Percentiles rank a stretch among this genome's conserved stretches.
Evolutionary conservation across 176 grass and related monocot genomes (phyloP).

Genomic region (Carex myosuroides): DNA sequence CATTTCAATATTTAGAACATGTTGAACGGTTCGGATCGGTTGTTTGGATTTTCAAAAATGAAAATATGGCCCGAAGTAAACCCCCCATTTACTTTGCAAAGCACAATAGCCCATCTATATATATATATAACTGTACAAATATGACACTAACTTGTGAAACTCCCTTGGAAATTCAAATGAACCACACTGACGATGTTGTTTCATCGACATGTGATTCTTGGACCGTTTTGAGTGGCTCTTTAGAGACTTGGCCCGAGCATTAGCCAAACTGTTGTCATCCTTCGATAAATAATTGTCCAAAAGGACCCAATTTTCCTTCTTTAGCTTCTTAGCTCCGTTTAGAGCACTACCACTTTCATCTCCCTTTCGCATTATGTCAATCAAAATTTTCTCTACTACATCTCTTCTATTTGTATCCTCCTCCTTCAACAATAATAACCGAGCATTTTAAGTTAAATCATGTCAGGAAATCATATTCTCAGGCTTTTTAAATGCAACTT

Average conservation of each 20-base stretch:
- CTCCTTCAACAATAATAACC: slow-evolving; percentile 25
- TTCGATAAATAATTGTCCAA: slow-evolving; percentile 33
- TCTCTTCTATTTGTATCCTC: slow-evolving; percentile 16
- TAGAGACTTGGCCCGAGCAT: slow-evolving; percentile 29
- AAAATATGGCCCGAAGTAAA: too few species aligned
- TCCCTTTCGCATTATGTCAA: slow-evolving; percentile 32
- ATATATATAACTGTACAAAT: not conserved
- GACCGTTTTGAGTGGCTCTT: slow-evolving; percentile 33
- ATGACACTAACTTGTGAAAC: slow-evolving; percentile 31
- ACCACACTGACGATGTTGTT: slow-evolving; percentile 36
- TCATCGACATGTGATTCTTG: slow-evolving; percentile 34
- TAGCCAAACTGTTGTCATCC: slow-evolving; percentile 23
- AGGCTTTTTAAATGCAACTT: not conserved
- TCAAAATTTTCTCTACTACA: slow-evolving; percentile 20
- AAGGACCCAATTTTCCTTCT: slow-evolving; percentile 35
- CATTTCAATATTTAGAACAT: too few species aligned
- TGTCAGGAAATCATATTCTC: not conserved
- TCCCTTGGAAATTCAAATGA: slow-evolving; percentile 32
- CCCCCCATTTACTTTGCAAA: too few species aligned
- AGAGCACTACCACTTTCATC: slow-evolving; percentile 16
- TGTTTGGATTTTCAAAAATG: too few species aligned
- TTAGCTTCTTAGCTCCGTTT: slow-evolving; percentile 24
- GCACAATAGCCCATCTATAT: too few species aligned
- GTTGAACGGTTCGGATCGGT: too few species aligned
- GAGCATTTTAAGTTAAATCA: not conserved